phyloP scores from a whole-genome alignment of 164 flowering plant species.

The Saururus chinensis region DNA sequence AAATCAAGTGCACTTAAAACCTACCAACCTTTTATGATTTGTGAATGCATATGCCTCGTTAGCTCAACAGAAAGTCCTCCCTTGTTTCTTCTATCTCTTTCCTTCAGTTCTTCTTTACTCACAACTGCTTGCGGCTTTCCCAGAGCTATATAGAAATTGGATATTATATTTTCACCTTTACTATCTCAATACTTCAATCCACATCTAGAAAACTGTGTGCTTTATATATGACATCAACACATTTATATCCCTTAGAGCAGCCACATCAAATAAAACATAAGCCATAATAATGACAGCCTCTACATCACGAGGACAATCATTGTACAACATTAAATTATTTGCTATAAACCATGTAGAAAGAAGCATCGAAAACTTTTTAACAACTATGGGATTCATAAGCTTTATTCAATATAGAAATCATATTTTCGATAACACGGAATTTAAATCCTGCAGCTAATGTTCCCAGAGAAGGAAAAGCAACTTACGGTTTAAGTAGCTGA shows the following conservation, averaged over 20 bases:
- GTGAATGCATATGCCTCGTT: slow-evolving; percentile 59
- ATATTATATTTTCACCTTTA: too few species aligned
- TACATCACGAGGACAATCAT: background rate
- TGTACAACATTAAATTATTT: background rate
- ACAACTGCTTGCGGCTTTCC: slow-evolving; percentile 76
- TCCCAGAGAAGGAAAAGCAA: slow-evolving; percentile 2
- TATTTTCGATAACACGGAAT: background rate
- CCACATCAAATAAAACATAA: too few species aligned
- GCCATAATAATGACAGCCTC: background rate
- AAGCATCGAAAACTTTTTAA: too few species aligned
- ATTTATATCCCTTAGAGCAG: too few species aligned
- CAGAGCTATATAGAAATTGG: slow-evolving; percentile 38
- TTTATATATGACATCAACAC: too few species aligned
- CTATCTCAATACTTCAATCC: background rate
- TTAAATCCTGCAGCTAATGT: background rate
- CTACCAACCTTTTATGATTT: slow-evolving; percentile 43
- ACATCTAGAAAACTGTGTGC: too few species aligned
- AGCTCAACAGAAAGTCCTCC: slow-evolving; percentile 45
- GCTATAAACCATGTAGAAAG: background rate
- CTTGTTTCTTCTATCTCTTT: slow-evolving; percentile 42
- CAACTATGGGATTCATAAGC: background rate
- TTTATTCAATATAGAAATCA: too few species aligned
- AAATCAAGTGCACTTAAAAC: background rate
- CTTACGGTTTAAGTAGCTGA: slow-evolving; percentile 87
- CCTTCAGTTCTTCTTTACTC: slow-evolving; percentile 63